Evolutionary conservation across 129 eudicot genomes (phyloP), one percentile per base, ranked within the genome.

Genomic region (Kitagawia praeruptora): DNA sequence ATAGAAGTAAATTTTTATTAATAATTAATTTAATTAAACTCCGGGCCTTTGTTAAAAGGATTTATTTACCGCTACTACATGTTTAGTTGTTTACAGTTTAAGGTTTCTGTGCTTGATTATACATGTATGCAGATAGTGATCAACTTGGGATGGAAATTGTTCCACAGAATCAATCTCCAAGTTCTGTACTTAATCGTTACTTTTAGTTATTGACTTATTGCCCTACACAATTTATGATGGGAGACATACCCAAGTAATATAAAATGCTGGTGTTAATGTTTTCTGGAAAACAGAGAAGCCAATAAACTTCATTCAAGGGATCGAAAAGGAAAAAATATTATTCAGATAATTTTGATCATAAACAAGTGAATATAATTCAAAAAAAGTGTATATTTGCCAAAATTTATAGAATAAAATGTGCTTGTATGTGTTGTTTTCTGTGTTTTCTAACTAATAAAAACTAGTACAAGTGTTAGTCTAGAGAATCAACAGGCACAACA

Each of bases 401-500:
- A 3, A 2, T 61, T 8, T 61, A n/a, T 61, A n/a, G 28, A 8
- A 56, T 56, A 61, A n/a, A 61, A 31, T 31, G 18, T 76, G 66
- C 14, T 37, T 51, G 6, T 48, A 21, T 54, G 27, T 77, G 74
- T 27, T 27, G 41, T 46, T 45, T 74, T 75, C 7, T 4, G 31
- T 75, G 23, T 75, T 27, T 46, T 45, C 37, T 28, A 8, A 75
- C n/a, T 11, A 74, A 44, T 6, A 46, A 44, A 71, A 6, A 27
- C 19, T 9, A 75, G 34, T 46, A 45, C 23, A n/a, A 75, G 61
- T 8, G 39, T 56, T 39, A 37, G 47, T 46, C 41, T 25, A 46
- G 40, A 69, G 25, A 69, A 25, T 0, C 39, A 75, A 39, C 53
- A 80, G 44, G 69, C 23, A 76, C 79, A 70, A 84, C 98, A 75